A percentile compares a stretch with the other conserved stretches of the same genome.
Evolutionary conservation across 306 rosid species (phyloP).

Genomic region (Cucurbita argyrosperma): DNA sequence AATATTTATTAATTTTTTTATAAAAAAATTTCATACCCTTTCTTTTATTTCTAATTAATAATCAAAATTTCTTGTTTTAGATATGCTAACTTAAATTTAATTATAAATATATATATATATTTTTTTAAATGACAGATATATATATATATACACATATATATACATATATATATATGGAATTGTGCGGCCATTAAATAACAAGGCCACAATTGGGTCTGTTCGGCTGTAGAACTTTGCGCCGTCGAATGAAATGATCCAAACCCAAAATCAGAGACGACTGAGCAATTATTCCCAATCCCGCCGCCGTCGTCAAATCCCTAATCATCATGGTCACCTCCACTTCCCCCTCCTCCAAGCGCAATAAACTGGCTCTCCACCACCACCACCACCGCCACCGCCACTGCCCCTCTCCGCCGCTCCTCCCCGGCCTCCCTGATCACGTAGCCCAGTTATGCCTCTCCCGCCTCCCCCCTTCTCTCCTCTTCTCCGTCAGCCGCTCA

Average conservation of each 20-base stretch:
- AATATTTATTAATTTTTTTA: too few relatives aligned
- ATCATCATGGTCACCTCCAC: not conserved
- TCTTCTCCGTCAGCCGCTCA: conserved; percentile 42
- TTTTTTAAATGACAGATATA: too few relatives aligned
- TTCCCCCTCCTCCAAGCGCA: conserved; percentile 14
- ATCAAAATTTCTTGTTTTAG: too few relatives aligned
- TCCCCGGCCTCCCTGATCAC: conserved; percentile 72
- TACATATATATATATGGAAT: not conserved
- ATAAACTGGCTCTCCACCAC: not conserved
- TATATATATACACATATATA: too few relatives aligned
- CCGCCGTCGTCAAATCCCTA: not conserved
- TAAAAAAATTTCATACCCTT: too few relatives aligned
- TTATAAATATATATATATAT: too few relatives aligned
- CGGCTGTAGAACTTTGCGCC: not conserved
- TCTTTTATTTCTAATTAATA: too few relatives aligned
- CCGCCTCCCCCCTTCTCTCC: conserved; percentile 20
- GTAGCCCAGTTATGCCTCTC: conserved; percentile 55
- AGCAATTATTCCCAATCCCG: too few relatives aligned
- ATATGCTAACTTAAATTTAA: too few relatives aligned
- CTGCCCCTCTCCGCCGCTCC: conserved; percentile 8
- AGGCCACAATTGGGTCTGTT: not conserved
- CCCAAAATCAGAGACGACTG: not conserved
- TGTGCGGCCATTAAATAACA: not conserved
- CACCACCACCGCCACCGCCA: not conserved
- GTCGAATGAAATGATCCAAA: not conserved